A percentile compares a stretch with the other conserved stretches of the same genome.
phyloP scores from a whole-genome alignment of 1,284 basidiomycete species.

The Entoloma clypeatum region DNA sequence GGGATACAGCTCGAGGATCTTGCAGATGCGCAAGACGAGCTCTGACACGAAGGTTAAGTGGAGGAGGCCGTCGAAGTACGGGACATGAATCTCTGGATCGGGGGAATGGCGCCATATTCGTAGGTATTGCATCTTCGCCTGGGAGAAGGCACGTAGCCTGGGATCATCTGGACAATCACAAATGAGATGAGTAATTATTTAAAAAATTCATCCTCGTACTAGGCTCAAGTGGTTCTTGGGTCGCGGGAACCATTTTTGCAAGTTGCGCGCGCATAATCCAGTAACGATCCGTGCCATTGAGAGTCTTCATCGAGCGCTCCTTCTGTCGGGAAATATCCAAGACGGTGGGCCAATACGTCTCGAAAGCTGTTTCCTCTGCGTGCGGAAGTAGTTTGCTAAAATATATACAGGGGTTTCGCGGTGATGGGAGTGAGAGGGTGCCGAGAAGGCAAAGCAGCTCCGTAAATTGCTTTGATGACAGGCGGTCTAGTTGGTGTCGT shows the following conservation, averaged over 20 bases:
- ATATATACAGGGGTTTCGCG: slow-evolving; percentile 22
- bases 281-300: slow-evolving; percentile 32
- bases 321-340: slow-evolving; percentile 30
- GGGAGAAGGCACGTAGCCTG: slow-evolving; percentile 17
- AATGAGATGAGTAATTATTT: not conserved
- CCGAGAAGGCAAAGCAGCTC: slow-evolving; percentile 31
- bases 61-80: slow-evolving; percentile 33
- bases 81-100: slow-evolving; percentile 32
- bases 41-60: slow-evolving; percentile 18
- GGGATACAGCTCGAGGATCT: slow-evolving; percentile 20
- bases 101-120: slow-evolving; percentile 25
- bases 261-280: slow-evolving; percentile 38
- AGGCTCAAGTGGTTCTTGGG: slow-evolving; percentile 9
- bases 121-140: slow-evolving; percentile 28
- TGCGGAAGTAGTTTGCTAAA: slow-evolving; percentile 21
- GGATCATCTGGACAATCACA: slow-evolving; percentile 8
- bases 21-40: slow-evolving; percentile 26
- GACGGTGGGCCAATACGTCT: slow-evolving; percentile 31
- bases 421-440: slow-evolving; percentile 26
- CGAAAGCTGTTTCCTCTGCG: slow-evolving; percentile 8
- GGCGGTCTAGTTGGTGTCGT: slow-evolving; percentile 18
- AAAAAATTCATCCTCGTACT: slow-evolving; percentile 6
- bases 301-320: slow-evolving; percentile 17
- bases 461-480: slow-evolving; percentile 27
- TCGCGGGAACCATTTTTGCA: slow-evolving; percentile 17